These are phyloP conservation scores for Serendipita sp. DNA, from an alignment of 768 basidiomycete species.

Conservation along the genomic window DNA sequence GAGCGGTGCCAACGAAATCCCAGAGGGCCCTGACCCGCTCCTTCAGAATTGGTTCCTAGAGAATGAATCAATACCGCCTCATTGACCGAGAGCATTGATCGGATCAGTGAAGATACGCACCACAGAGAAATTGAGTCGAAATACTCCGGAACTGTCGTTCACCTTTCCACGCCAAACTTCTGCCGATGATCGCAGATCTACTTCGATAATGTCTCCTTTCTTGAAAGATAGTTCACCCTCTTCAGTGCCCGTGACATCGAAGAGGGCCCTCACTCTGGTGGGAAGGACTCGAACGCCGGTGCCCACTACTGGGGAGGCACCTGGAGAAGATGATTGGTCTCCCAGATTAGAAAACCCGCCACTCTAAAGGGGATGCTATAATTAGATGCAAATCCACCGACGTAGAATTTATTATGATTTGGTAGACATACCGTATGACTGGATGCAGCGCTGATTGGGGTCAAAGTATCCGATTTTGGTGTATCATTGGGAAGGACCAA, in stretches of 20 bases:
- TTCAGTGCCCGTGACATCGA: background rate
- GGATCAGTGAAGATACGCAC: background rate
- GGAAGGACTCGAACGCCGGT: background rate
- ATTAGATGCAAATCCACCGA: background rate
- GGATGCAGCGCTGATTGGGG: background rate
- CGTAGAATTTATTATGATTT: background rate
- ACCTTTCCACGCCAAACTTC: background rate
- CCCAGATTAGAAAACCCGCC: background rate
- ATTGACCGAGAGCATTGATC: background rate
- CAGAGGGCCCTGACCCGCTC: background rate
- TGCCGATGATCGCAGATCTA: background rate
- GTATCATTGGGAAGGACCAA: too few relatives aligned
- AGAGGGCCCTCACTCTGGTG: background rate
- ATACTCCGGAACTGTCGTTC: background rate
- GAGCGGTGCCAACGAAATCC: background rate
- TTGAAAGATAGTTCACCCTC: background rate
- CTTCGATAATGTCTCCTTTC: background rate
- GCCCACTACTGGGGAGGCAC: background rate
- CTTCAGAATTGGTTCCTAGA: constrained; percentile 1
- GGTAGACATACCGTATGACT: background rate
- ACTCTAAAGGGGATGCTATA: background rate
- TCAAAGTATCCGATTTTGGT: too few relatives aligned
- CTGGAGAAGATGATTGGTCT: background rate
- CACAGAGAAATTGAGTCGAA: background rate
- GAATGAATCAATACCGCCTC: background rate